Percentiles rank a stretch among this genome's conserved stretches.
These are phyloP conservation scores for Heritiera fomes DNA, from an alignment of 345 rosid genomes.

Conservation along the genomic window DNA sequence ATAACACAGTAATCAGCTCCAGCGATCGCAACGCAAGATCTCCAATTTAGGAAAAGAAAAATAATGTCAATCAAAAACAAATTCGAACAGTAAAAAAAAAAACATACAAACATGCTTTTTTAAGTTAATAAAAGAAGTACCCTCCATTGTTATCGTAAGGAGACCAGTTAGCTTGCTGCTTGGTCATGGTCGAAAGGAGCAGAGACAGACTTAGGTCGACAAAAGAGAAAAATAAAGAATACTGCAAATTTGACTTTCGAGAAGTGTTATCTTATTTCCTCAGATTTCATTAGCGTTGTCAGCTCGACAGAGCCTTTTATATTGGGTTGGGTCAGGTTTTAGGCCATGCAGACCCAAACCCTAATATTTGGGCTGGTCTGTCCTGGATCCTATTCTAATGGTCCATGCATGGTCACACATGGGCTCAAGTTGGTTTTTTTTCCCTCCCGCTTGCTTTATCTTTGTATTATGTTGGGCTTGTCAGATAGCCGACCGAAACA, in stretches of 20 bases:
- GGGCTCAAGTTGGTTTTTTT: not conserved
- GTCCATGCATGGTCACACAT: not conserved
- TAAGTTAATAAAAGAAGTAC: constrained; percentile 36
- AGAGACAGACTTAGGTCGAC: constrained; percentile 10
- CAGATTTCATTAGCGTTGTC: constrained; percentile 45
- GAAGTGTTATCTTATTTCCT: not conserved
- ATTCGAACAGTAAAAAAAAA: not conserved
- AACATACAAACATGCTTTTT: not conserved
- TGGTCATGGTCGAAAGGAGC: constrained; percentile 50
- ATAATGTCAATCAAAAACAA: not conserved
- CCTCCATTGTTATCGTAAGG: constrained; percentile 99
- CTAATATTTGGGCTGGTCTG: not conserved
- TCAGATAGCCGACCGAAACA: too few relatives aligned
- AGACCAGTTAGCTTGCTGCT: constrained; percentile 80
- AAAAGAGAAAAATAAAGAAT: not conserved
- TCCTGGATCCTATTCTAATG: not conserved
- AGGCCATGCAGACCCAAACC: not conserved
- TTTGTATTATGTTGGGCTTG: too few relatives aligned
- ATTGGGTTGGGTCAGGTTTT: not conserved
- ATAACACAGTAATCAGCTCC: constrained; percentile 94
- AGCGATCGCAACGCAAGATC: constrained; percentile 91
- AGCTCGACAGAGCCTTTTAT: constrained; percentile 12
- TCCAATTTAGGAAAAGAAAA: constrained; percentile 26
- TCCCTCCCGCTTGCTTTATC: too few relatives aligned
- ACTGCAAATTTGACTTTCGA: not conserved